Conservation (phyloP, 176 grass and related monocot species). For the Avena atlantica region DNA sequence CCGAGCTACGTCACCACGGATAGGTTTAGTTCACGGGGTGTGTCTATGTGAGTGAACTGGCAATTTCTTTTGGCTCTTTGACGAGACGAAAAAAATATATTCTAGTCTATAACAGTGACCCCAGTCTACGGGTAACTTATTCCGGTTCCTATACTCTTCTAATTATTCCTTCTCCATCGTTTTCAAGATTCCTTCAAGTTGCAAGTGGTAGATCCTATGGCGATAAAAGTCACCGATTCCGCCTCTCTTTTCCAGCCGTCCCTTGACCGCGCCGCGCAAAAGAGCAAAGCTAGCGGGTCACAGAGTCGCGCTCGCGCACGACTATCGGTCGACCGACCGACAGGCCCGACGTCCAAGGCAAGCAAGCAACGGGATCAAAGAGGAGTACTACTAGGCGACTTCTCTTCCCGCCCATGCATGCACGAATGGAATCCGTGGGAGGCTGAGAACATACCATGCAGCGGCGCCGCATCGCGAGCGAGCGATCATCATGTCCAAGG, state of each 20-base stretch:
- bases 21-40: no score
- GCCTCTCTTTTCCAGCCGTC: constrained; percentile 33
- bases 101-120: neutral
- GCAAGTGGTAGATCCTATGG: neutral
- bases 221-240: neutral
- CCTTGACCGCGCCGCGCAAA: constrained; percentile 14
- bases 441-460: neutral
- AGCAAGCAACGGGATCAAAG: neutral
- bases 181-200: constrained; percentile 9
- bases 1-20: no score
- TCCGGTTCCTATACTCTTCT: neutral
- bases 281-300: neutral
- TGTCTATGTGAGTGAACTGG: no score
- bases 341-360: neutral
- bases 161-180: neutral
- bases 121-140: neutral
- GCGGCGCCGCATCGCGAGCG: neutral
- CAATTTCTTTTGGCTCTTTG: no score
- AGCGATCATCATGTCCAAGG: neutral
- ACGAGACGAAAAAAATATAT: no score
- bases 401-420: neutral
- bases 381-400: neutral
- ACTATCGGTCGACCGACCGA: neutral
- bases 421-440: neutral
- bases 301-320: neutral